Evolutionary conservation across 192 early-diverging fungal species (phyloP).

Genomic region (Tieghemiomyces parasiticus): DNA sequence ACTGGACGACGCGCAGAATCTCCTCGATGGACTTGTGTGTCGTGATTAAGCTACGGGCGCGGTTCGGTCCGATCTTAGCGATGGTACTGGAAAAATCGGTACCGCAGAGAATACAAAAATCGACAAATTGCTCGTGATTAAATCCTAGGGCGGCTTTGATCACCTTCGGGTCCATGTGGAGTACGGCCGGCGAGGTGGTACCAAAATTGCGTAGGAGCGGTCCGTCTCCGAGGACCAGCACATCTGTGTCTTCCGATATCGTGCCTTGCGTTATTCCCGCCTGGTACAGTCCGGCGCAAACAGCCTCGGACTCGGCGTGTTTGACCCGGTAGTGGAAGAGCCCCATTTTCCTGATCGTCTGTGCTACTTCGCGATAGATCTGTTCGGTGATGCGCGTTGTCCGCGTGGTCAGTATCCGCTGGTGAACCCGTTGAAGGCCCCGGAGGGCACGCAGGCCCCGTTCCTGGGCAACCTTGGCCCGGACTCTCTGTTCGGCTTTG

Average conservation of each 20-base stretch:
- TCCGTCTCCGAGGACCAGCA: conserved; percentile 34
- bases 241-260: conserved; percentile 35
- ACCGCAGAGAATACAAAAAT: conserved; percentile 63
- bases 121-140: conserved; percentile 34
- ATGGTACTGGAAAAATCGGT: conserved; percentile 57
- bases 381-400: conserved; percentile 28
- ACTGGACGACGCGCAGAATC: no score
- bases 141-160: conserved; percentile 32
- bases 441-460: not conserved
- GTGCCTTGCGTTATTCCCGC: conserved; percentile 33
- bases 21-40: conserved; percentile 46
- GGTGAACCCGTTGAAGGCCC: not conserved
- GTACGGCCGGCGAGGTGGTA: conserved; percentile 14
- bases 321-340: conserved; percentile 28
- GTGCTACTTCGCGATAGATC: conserved; percentile 27
- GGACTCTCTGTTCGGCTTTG: not conserved
- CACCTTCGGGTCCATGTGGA: conserved; percentile 32
- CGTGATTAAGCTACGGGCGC: conserved; percentile 37
- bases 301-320: conserved; percentile 41
- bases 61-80: conserved; percentile 44
- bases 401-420: conserved; percentile 12
- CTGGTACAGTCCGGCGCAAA: conserved; percentile 42
- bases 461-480: not conserved
- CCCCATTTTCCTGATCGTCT: conserved; percentile 32
- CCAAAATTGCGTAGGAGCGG: conserved; percentile 31